Percentiles rank a stretch among this genome's conserved stretches.
phyloP scores from a whole-genome alignment of 2,329 filamentous ascomycete species.

The Colletotrichum australisinense region DNA sequence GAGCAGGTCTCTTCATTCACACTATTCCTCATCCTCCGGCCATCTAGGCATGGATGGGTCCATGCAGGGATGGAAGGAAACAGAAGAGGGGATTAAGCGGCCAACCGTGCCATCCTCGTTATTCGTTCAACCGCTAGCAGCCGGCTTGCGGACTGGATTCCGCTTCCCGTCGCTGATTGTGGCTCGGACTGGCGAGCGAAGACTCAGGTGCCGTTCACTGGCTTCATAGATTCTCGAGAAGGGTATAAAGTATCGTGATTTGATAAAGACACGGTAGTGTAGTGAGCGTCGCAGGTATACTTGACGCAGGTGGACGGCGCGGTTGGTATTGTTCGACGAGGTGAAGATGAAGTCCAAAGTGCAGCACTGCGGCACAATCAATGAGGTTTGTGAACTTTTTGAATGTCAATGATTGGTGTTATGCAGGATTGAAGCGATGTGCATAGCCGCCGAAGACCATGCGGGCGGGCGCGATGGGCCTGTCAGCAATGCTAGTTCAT shows the following conservation, averaged over 20 bases:
- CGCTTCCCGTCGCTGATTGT: conserved; percentile 22
- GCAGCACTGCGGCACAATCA: not conserved
- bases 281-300: not conserved
- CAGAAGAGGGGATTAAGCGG: not conserved
- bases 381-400: conserved; percentile 18
- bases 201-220: not conserved
- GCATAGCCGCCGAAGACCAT: conserved; percentile 34
- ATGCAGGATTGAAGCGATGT: conserved; percentile 35
- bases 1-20: not conserved
- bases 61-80: conserved; percentile 4
- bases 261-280: not conserved
- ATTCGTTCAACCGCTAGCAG: conserved; percentile 8
- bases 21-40: not conserved
- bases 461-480: conserved; percentile 23
- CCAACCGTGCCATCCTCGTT: conserved; percentile 30
- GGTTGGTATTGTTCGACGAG: not conserved
- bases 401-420: conserved; percentile 20
- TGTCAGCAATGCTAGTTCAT: conserved; percentile 14
- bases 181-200: not conserved
- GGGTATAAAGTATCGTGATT: not conserved
- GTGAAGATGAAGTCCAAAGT: not conserved
- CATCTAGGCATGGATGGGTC: conserved; percentile 14
- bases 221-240: not conserved
- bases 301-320: conserved; percentile 7
- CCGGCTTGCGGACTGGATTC: conserved; percentile 18